These are phyloP conservation scores for Diplodia corticola DNA, from an alignment of 2,329 filamentous ascomycete species.

Conservation along the genomic window DNA sequence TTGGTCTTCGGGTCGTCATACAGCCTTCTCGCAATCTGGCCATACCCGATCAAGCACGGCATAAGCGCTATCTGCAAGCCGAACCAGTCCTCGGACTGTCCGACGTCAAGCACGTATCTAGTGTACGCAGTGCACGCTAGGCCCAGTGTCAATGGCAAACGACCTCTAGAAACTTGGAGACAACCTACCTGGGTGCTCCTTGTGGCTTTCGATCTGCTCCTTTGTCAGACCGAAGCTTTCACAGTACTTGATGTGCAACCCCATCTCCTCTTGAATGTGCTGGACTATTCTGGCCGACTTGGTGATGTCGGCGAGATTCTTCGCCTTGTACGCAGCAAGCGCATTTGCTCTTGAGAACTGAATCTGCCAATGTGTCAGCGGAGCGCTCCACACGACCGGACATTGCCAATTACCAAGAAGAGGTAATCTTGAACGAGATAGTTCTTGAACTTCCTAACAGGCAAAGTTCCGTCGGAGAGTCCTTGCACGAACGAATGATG, in stretches of 20 bases:
- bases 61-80: constrained; percentile 81
- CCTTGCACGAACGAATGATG: constrained; percentile 80
- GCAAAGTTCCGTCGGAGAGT: constrained; percentile 73
- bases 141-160: constrained; percentile 7
- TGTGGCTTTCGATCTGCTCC: constrained; percentile 68
- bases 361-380: constrained; percentile 50
- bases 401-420: constrained; percentile 66
- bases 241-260: constrained; percentile 81
- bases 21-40: constrained; percentile 72
- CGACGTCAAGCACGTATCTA: constrained; percentile 83
- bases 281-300: constrained; percentile 69
- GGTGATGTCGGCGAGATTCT: constrained; percentile 55
- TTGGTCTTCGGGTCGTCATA: constrained; percentile 61
- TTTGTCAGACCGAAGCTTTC: constrained; percentile 74
- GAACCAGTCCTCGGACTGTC: constrained; percentile 83
- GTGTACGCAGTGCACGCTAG: constrained; percentile 79
- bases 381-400: neutral
- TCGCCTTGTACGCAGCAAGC: constrained; percentile 81
- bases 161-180: neutral
- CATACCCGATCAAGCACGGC: constrained; percentile 89
- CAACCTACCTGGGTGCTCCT: constrained; percentile 68
- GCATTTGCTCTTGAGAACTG: constrained; percentile 89
- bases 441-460: constrained; percentile 75
- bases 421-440: constrained; percentile 93
- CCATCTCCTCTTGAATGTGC: constrained; percentile 77